A percentile compares a stretch with the other conserved stretches of the same genome.
Evolutionary conservation across 148 eudicot species (phyloP).

Genomic region (Rhododendron kiyosumense): DNA sequence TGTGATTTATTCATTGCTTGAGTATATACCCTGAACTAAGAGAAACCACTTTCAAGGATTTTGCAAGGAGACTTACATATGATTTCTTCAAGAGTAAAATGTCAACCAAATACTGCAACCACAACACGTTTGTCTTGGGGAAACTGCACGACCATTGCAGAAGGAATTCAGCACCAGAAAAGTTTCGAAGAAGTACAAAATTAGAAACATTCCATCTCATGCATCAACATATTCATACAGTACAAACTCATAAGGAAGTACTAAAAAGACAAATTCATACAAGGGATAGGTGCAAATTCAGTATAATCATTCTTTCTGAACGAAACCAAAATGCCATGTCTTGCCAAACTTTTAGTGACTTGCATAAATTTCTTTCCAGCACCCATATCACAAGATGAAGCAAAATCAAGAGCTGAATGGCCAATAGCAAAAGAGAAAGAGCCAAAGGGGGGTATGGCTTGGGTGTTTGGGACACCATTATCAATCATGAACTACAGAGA

Average conservation of each 20-base stretch:
- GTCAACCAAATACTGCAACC: conserved; percentile 92
- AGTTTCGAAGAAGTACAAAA: neutral
- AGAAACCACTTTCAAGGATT: neutral
- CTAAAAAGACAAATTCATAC: neutral
- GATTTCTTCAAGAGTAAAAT: conserved; percentile 69
- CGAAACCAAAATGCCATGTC: neutral
- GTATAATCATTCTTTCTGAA: neutral
- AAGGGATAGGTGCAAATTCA: neutral
- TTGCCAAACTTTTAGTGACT: neutral
- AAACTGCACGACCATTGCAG: conserved; percentile 47
- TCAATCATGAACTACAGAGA: neutral
- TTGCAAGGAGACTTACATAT: conserved; percentile 50
- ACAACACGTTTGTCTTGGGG: conserved; percentile 86
- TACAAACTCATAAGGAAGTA: neutral
- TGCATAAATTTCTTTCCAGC: neutral
- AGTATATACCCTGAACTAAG: neutral
- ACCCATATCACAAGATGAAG: neutral
- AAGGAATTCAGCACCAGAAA: conserved; percentile 5
- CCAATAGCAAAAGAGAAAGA: neutral
- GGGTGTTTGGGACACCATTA: neutral
- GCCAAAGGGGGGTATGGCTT: neutral
- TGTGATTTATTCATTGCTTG: neutral
- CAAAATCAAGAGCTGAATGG: neutral
- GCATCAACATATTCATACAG: neutral
- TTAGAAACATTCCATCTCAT: neutral